phyloP scores from a whole-genome alignment of 1,284 basidiomycete genomes.

The Cutaneotrichosporon sp. region DNA sequence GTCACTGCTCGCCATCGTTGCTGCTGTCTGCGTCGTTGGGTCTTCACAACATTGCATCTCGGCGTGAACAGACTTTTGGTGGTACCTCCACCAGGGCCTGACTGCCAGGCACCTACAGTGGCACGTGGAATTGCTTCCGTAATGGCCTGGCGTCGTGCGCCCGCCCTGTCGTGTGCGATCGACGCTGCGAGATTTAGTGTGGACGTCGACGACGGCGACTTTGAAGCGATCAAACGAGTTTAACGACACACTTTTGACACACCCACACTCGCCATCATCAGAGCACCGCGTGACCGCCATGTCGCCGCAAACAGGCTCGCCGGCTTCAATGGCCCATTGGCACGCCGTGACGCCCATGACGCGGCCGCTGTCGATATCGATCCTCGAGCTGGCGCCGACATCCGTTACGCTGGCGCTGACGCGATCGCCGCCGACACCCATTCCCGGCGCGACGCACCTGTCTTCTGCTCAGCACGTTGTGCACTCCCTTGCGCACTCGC shows the following conservation, averaged over 20 bases:
- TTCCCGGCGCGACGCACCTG: background rate
- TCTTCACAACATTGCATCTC: too few relatives aligned
- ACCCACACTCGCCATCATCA: background rate
- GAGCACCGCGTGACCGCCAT: too few relatives aligned
- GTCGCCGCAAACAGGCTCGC: conserved; percentile 17
- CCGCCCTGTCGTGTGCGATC: too few relatives aligned
- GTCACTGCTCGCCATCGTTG: background rate
- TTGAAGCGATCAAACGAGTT: background rate
- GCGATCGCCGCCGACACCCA: conserved; percentile 25
- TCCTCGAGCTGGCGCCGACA: conserved; percentile 47
- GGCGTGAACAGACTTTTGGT: too few relatives aligned
- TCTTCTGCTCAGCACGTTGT: conserved; percentile 20
- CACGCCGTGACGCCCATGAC: conserved; percentile 44
- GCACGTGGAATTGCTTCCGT: too few relatives aligned
- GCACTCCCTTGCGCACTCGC: conserved; percentile 7
- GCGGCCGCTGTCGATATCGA: conserved; percentile 43
- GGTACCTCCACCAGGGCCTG: too few relatives aligned
- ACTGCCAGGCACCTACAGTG: too few relatives aligned
- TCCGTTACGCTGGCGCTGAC: conserved; percentile 46
- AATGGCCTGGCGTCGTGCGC: too few relatives aligned
- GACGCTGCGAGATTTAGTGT: background rate
- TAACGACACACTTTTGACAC: background rate
- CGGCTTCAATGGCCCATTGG: conserved; percentile 35
- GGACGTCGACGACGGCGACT: background rate
- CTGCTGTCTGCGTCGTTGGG: too few relatives aligned